phyloP scores from a whole-genome alignment of 1,139 yeast species.

The Tardiomyces blankii region DNA sequence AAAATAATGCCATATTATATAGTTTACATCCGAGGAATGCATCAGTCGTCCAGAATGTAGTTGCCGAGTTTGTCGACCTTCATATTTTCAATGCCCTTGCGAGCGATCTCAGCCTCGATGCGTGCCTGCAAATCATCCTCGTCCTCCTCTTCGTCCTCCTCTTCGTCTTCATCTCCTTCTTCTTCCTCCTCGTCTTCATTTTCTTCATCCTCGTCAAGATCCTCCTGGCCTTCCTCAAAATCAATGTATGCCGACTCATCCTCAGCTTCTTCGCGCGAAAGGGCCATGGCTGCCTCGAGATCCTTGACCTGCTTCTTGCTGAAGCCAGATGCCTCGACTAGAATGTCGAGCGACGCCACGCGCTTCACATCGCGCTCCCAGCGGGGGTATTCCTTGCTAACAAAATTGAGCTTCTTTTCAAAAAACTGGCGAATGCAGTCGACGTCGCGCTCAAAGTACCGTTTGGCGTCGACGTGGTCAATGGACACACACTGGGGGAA shows the following conservation, averaged over 20 bases:
- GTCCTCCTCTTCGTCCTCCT: slow-evolving; percentile 27
- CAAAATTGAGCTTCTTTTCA: slow-evolving; percentile 63
- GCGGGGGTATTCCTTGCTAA: slow-evolving; percentile 71
- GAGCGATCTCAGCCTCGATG: slow-evolving; percentile 26
- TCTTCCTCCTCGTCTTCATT: slow-evolving; percentile 11
- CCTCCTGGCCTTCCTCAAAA: slow-evolving; percentile 23
- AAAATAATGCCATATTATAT: no score
- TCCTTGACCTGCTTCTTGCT: slow-evolving; percentile 63
- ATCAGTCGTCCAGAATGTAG: slow-evolving; percentile 41
- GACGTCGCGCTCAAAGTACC: slow-evolving; percentile 84
- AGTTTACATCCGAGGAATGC: no score
- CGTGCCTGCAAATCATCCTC: slow-evolving; percentile 19
- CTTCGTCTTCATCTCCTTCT: slow-evolving; percentile 21
- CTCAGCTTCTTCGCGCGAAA: slow-evolving; percentile 36
- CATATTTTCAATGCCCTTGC: slow-evolving; percentile 61
- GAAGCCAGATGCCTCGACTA: slow-evolving; percentile 87
- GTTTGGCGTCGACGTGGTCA: slow-evolving; percentile 80
- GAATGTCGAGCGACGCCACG: slow-evolving; percentile 58
- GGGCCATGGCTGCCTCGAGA: slow-evolving; percentile 60
- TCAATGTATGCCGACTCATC: slow-evolving; percentile 19
- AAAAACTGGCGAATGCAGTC: slow-evolving; percentile 80
- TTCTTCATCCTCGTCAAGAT: slow-evolving; percentile 11
- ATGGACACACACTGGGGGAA: slow-evolving; percentile 97
- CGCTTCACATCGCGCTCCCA: slow-evolving; percentile 69
- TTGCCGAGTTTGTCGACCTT: slow-evolving; percentile 78